Base-by-base conservation (phyloP, 768 basidiomycete genomes). In the Exsudoporus frostii region DNA sequence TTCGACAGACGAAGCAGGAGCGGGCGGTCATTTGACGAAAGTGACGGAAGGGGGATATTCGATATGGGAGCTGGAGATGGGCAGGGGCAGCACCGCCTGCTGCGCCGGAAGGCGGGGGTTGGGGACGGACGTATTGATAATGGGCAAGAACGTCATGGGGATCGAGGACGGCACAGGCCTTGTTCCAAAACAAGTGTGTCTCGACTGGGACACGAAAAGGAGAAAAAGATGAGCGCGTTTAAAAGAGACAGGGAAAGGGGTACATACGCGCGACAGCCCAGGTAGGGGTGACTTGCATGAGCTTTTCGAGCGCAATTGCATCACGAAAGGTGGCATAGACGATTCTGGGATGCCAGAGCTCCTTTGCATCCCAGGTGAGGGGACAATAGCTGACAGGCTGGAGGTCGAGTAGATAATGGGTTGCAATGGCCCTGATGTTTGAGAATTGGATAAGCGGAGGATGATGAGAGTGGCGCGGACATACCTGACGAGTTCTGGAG, bases 101-200 rank as follows among this genome's bases (percentile, higher is more conserved):
- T 46, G 69, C 65, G 33, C 57, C 65, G 54, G 64, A 55, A 4
- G 27, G 48, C 0, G 63, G 53, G 49, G 70, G 65, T 63, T 63
- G 75, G 1, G 77, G 75, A 41, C 74, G 75, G 36, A 81, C 52
- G 59, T 80, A 65, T 44, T 78, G 73, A 58, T 79, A 75, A 20
- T 79, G 76, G 5, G 73, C 75, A 20, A 84, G 75, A 38, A 69
- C 58, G 62, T 86, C 85, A 39, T 76, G 70, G 7, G 86, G 85
- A 71, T 90, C 87, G 56, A 89, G 71, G 29, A 81, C 65, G 4
- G 77, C 64, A 51, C 81, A 76, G 1, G 84, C 86, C 54, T 86
- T 82, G 55, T 76, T 75, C 87, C 87, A 90, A 64, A 87, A 88
- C 17, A 77, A 67, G 71, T 89, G 87, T 8, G 76, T 74, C 73